Percentiles rank a stretch among this genome's conserved stretches.
Evolutionary conservation across 768 basidiomycete species (phyloP).

Genomic region (Mycena metata): DNA sequence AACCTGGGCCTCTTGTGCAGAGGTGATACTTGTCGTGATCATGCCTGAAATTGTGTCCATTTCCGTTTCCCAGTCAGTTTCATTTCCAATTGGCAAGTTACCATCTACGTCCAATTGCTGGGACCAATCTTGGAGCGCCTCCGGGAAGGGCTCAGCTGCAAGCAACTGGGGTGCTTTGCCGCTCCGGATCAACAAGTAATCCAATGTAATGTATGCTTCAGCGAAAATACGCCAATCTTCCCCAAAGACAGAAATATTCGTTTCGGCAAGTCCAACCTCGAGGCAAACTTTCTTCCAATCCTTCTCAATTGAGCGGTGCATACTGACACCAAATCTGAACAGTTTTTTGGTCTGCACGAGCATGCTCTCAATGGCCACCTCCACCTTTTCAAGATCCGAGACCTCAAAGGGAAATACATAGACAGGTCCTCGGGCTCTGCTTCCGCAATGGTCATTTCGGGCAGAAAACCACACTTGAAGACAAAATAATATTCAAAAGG

Average conservation of each 20-base stretch:
- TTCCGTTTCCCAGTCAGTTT: not conserved
- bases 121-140: too few relatives aligned
- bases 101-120: not conserved
- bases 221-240: too few relatives aligned
- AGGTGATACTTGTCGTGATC: not conserved
- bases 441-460: too few relatives aligned
- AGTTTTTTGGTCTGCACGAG: not conserved
- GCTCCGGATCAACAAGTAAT: too few relatives aligned
- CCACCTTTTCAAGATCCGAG: not conserved
- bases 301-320: not conserved
- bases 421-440: not conserved
- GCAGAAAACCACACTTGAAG: too few relatives aligned
- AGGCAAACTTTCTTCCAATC: conserved; percentile 1
- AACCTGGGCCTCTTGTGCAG: not conserved
- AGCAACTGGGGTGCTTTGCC: too few relatives aligned
- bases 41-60: not conserved
- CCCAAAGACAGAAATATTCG: too few relatives aligned
- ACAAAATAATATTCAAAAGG: too few relatives aligned
- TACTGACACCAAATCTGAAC: not conserved
- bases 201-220: too few relatives aligned
- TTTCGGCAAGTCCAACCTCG: too few relatives aligned
- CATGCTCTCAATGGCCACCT: not conserved
- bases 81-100: not conserved
- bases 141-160: too few relatives aligned
- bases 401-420: not conserved